phyloP scores from a whole-genome alignment of 106 monocot genomes.

The Dendrobium nobile region DNA sequence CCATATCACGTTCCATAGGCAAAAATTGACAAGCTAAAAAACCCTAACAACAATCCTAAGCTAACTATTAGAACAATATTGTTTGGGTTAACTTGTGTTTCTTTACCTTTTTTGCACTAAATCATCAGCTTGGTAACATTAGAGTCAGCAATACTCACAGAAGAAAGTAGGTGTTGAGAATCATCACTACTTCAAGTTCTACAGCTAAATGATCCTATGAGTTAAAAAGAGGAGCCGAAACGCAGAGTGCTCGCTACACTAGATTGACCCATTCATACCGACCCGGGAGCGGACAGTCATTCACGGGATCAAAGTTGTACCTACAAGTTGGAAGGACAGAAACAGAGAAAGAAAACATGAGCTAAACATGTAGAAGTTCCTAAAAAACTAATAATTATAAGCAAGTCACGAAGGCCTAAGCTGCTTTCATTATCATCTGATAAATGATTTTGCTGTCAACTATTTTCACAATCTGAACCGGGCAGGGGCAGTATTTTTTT shows the following conservation, averaged over 20 bases:
- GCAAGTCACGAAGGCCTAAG: too few species aligned
- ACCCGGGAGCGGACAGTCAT: constrained; percentile 14
- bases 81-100: background rate
- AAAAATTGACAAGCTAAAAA: background rate
- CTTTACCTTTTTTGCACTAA: background rate
- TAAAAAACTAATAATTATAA: background rate
- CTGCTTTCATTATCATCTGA: background rate
- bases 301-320: constrained; percentile 16
- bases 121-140: background rate
- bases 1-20: too few species aligned
- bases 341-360: too few species aligned
- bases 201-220: background rate
- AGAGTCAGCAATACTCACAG: constrained; percentile 1
- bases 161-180: too few species aligned
- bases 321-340: background rate
- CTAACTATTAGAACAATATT: background rate
- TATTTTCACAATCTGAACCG: too few species aligned
- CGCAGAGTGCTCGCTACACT: background rate
- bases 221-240: too few species aligned
- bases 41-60: background rate
- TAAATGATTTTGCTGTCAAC: too few species aligned
- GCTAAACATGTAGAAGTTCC: background rate
- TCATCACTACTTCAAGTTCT: background rate
- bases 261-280: constrained; percentile 14
- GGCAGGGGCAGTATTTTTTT: too few species aligned